phyloP scores from a whole-genome alignment of 495 filamentous ascomycete genomes.

The Aspergillus sclerotioniger region DNA sequence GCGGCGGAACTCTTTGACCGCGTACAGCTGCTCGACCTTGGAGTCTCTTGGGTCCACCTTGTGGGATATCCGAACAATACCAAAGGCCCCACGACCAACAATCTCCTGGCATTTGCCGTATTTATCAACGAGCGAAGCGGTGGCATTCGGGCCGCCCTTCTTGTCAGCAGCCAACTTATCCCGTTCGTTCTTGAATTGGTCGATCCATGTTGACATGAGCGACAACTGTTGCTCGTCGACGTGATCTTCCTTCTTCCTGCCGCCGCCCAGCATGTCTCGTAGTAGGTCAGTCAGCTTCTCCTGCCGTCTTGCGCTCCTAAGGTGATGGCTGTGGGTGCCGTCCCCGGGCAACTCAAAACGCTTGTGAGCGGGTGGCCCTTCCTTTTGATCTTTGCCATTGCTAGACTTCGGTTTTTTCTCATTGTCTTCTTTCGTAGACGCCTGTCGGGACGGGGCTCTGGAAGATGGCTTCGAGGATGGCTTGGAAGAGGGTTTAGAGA shows the following conservation, averaged over 20 bases:
- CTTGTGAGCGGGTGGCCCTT: conserved; percentile 39
- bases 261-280: conserved; percentile 72
- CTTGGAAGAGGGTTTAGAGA: conserved; percentile 39
- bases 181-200: conserved; percentile 85
- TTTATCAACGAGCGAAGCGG: conserved; percentile 86
- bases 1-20: conserved; percentile 96
- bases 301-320: conserved; percentile 84
- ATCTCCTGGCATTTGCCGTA: conserved; percentile 99
- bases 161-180: conserved; percentile 73
- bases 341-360: conserved; percentile 61
- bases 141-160: conserved; percentile 72
- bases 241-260: conserved; percentile 64
- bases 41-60: conserved; percentile 82
- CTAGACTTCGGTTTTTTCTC: conserved; percentile 33
- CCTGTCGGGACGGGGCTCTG: conserved; percentile 40
- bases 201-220: conserved; percentile 92
- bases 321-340: conserved; percentile 75
- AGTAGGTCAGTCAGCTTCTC: conserved; percentile 95
- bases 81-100: conserved; percentile 95
- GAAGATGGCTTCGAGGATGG: conserved; percentile 41
- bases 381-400: conserved; percentile 43
- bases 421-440: conserved; percentile 39
- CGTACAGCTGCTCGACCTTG: conserved; percentile 84
- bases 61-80: conserved; percentile 97
- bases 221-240: conserved; percentile 81